Conservation (phyloP, 768 basidiomycete species). For the Rhodotorula taiwanensis region DNA sequence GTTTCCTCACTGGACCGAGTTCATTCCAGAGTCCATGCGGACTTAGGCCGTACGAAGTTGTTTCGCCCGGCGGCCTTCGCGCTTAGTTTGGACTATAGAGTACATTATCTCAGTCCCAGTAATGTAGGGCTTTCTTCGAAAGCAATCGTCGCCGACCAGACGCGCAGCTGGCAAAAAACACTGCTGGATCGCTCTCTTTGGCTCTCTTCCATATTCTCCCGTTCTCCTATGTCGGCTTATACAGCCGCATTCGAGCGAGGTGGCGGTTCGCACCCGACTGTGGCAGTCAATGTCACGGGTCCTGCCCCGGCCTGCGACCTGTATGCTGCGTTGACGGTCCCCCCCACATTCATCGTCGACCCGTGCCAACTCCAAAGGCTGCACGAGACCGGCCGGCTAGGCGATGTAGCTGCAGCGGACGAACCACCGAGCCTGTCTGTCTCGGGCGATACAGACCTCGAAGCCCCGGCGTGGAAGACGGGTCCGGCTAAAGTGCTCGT, state of each 20-base stretch:
- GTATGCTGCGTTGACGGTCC: conserved; percentile 6
- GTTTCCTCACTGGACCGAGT: conserved; percentile 34
- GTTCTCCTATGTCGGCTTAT: not conserved
- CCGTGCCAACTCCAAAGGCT: conserved; percentile 28
- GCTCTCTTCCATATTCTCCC: not conserved
- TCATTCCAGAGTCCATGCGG: conserved; percentile 6
- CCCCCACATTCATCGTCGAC: conserved; percentile 28
- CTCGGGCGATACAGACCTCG: conserved; percentile 26
- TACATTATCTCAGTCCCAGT: no score
- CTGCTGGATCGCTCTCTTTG: no score
- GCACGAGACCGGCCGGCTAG: conserved; percentile 11
- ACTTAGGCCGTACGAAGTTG: no score
- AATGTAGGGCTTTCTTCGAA: no score
- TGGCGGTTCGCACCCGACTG: conserved; percentile 1
- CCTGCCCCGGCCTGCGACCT: conserved; percentile 9
- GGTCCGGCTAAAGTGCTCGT: not conserved
- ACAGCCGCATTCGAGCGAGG: not conserved
- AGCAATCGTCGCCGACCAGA: no score
- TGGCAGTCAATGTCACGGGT: not conserved
- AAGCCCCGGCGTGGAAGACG: conserved; percentile 15
- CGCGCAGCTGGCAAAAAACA: no score
- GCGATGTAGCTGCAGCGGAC: not conserved
- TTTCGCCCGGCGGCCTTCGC: no score
- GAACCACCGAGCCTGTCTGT: not conserved
- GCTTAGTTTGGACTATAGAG: no score